Evolutionary conservation across 2,329 filamentous ascomycete genomes (phyloP), one percentile per base, ranked within the genome.

Genomic region (Stylonectria norvegica): DNA sequence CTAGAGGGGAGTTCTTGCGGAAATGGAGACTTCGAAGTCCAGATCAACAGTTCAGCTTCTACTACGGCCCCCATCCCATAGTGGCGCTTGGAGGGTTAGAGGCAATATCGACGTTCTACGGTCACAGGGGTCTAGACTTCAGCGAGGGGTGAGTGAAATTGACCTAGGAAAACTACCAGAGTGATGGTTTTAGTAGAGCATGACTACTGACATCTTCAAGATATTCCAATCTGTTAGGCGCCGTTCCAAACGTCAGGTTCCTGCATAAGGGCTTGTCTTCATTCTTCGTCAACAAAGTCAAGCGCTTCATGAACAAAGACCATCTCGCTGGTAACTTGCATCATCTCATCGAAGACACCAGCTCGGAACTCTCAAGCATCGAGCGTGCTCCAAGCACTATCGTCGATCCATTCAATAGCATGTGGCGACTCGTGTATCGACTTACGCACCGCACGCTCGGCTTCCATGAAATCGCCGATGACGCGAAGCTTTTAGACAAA

Each of bases 401-500:
- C 11, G 8, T 73, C 6, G 68, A 80, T 45, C 75, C 76, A 0
- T 79, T 80, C 50, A 66, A 76, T 23, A 66, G 66, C 52, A 62
- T 79, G 33, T 78, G 77, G 52, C 56, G 63, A 5, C 62, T 76
- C 39, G 66, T 80, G 2, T 81, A 73, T 56, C 67, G 71, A 51
- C 64, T 81, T n/a, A 80, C 75, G 4, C 77, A 79, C 62, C 69
- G 77, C 10, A 73, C 69, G 4, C 65, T 80, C 1, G 76, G 73
- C 5, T 68, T 68, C 36, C 62, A 70, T 20, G 77, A 81, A 29
- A 69, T 81, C 18, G 76, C 75, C 11, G 63, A 74, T 3, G 62
- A 74, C 35, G 63, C 65, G 0, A 47, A 46, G 5, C 52, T 73
- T 15, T 50, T 75, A 3, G 58, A 57, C n/a, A 58, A 65, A 25